Evolutionary conservation across 371 early-diverging fungal species (phyloP).

Genomic region (Apophysomyces elegans): DNA sequence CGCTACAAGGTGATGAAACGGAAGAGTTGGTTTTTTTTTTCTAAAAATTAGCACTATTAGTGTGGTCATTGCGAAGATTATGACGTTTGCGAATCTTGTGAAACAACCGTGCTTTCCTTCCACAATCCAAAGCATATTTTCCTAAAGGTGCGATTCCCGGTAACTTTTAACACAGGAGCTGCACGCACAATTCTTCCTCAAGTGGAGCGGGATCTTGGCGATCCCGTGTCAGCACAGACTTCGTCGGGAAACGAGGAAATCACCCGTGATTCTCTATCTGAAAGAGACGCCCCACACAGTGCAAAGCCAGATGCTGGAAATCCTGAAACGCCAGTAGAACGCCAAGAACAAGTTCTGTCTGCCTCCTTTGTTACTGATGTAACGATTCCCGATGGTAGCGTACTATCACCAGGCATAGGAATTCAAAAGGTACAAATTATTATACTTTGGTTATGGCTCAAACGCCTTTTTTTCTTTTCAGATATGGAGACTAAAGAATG

Average conservation of each 20-base stretch:
- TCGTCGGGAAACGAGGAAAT: too few species aligned
- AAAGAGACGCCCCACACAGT: too few species aligned
- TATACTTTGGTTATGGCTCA: not conserved
- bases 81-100: slow-evolving; percentile 61
- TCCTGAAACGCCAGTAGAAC: not conserved
- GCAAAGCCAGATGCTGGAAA: not conserved
- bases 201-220: too few species aligned
- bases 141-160: slow-evolving; percentile 51
- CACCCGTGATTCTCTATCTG: too few species aligned
- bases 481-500: slow-evolving; percentile 75
- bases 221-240: too few species aligned
- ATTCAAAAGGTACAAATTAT: slow-evolving; percentile 47
- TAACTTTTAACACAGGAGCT: slow-evolving; percentile 1
- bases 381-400: slow-evolving; percentile 70
- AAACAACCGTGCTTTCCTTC: slow-evolving; percentile 32
- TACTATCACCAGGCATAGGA: slow-evolving; percentile 46
- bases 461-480: slow-evolving; percentile 15
- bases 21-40: not conserved
- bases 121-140: slow-evolving; percentile 58
- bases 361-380: slow-evolving; percentile 70
- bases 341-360: not conserved
- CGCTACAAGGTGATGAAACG: slow-evolving; percentile 57
- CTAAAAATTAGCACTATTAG: slow-evolving; percentile 22
- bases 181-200: too few species aligned
- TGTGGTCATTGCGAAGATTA: slow-evolving; percentile 63